Evolutionary conservation across 345 rosid genomes (phyloP).

Genomic region (Eutrema heterophyllum): DNA sequence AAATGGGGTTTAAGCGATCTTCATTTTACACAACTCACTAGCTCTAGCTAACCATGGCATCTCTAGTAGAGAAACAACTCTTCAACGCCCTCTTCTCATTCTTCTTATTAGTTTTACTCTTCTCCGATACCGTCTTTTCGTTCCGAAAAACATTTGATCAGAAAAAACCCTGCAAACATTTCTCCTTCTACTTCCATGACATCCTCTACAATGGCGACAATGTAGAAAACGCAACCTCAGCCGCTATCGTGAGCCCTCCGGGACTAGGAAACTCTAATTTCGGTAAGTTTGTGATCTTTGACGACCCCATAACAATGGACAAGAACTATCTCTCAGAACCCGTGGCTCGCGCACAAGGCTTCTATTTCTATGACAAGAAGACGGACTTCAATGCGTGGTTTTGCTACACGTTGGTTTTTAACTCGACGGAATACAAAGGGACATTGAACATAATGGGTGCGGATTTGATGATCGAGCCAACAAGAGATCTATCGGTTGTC

Average conservation of each 20-base stretch:
- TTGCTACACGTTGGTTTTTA: constrained; percentile 56
- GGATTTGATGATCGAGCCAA: constrained; percentile 52
- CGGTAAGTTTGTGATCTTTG: constrained; percentile 51
- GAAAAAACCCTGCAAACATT: constrained; percentile 45
- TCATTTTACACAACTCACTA: constrained; percentile 7
- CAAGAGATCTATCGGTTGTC: constrained; percentile 65
- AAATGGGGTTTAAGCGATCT: not conserved
- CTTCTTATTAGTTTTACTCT: constrained; percentile 22
- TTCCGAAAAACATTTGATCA: constrained; percentile 4
- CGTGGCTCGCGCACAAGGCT: constrained; percentile 56
- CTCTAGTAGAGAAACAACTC: constrained; percentile 14
- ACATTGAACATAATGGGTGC: constrained; percentile 63
- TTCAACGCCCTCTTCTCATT: constrained; percentile 13
- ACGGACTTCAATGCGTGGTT: constrained; percentile 44
- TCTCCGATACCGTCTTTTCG: constrained; percentile 30
- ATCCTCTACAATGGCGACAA: constrained; percentile 46
- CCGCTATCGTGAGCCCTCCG: constrained; percentile 29
- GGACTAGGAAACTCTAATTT: constrained; percentile 38
- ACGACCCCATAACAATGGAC: constrained; percentile 52
- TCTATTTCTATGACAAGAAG: constrained; percentile 61
- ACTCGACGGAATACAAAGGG: constrained; percentile 55
- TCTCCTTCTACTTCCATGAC: constrained; percentile 56
- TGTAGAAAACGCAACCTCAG: constrained; percentile 49
- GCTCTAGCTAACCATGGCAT: constrained; percentile 23
- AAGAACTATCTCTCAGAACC: constrained; percentile 40